A percentile compares a stretch with the other conserved stretches of the same genome.
These are phyloP conservation scores for Suzukiozyma palmioleophila DNA, from an alignment of 1,139 yeast species.

Conservation along the genomic window DNA sequence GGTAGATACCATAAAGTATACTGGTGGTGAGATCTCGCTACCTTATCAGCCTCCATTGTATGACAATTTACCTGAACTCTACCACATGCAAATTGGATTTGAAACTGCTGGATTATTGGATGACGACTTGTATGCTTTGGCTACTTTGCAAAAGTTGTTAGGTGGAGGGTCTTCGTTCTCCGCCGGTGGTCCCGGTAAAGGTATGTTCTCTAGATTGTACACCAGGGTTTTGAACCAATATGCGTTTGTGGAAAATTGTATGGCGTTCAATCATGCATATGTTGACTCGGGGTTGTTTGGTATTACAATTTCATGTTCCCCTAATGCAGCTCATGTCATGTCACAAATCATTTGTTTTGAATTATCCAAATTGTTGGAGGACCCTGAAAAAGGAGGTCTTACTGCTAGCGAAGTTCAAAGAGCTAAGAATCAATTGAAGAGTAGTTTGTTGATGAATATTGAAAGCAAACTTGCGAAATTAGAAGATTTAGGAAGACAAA, in stretches of 20 bases:
- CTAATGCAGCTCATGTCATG: constrained; percentile 79
- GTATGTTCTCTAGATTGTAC: constrained; percentile 93
- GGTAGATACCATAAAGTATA: constrained; percentile 53
- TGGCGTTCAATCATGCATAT: constrained; percentile 86
- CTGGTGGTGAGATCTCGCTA: constrained; percentile 73
- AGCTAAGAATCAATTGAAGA: constrained; percentile 87
- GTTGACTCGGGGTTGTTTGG: constrained; percentile 91
- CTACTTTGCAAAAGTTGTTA: constrained; percentile 83
- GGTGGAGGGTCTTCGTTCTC: constrained; percentile 98
- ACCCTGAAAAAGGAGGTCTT: constrained; percentile 56
- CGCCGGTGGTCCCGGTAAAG: constrained; percentile 99
- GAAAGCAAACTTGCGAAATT: constrained; percentile 88
- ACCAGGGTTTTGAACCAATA: constrained; percentile 88
- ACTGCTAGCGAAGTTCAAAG: constrained; percentile 71
- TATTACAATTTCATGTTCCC: constrained; percentile 77
- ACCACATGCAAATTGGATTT: constrained; percentile 83
- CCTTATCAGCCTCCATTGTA: constrained; percentile 66
- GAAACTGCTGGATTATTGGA: constrained; percentile 82
- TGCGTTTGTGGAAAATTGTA: constrained; percentile 87
- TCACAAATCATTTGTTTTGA: constrained; percentile 80
- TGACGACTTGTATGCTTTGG: constrained; percentile 87
- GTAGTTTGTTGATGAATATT: constrained; percentile 88
- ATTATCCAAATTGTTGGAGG: constrained; percentile 58
- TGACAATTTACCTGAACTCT: constrained; percentile 75
- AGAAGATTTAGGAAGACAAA: constrained; percentile 94